These are phyloP conservation scores for Chrysophaeum taylorii DNA, from an alignment of 352 stramenopile genomes.

Conservation along the genomic window DNA sequence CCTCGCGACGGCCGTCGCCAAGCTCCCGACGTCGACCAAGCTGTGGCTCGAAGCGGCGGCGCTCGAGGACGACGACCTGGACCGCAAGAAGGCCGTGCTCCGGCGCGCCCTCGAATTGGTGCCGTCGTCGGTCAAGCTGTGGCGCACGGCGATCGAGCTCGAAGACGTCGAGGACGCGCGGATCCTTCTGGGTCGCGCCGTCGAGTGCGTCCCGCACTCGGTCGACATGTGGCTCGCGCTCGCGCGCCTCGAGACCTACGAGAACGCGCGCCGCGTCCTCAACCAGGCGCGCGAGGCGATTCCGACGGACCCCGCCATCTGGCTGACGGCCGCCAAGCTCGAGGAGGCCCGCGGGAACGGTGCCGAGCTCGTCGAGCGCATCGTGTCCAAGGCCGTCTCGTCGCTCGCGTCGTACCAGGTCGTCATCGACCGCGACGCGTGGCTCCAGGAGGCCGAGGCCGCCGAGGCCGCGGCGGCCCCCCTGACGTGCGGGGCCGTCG, in stretches of 20 bases:
- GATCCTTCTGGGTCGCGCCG: slow-evolving; percentile 85
- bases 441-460: slow-evolving; percentile 89
- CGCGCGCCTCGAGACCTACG: slow-evolving; percentile 91
- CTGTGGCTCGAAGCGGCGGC: slow-evolving; percentile 89
- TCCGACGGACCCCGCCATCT: slow-evolving; percentile 89
- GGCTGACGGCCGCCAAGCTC: slow-evolving; percentile 95
- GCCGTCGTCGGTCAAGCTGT: slow-evolving; percentile 90
- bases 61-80: slow-evolving; percentile 71
- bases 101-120: slow-evolving; percentile 82
- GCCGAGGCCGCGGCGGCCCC: slow-evolving; percentile 75
- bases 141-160: slow-evolving; percentile 95
- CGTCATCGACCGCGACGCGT: slow-evolving; percentile 83
- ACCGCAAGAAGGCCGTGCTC: slow-evolving; percentile 70
- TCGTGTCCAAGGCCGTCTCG: slow-evolving; percentile 59
- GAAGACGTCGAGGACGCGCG: slow-evolving; percentile 90
- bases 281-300: slow-evolving; percentile 78
- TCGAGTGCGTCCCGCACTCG: slow-evolving; percentile 91
- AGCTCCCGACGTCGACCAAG: slow-evolving; percentile 83
- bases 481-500: slow-evolving; percentile 84
- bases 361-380: slow-evolving; percentile 61
- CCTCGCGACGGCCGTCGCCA: slow-evolving; percentile 80
- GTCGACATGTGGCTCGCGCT: slow-evolving; percentile 97
- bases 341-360: slow-evolving; percentile 92
- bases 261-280: slow-evolving; percentile 91
- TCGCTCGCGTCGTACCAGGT: slow-evolving; percentile 67